Evolutionary conservation across 176 grass and related monocot genomes (phyloP).

Genomic region (Microstegium vimineum): DNA sequence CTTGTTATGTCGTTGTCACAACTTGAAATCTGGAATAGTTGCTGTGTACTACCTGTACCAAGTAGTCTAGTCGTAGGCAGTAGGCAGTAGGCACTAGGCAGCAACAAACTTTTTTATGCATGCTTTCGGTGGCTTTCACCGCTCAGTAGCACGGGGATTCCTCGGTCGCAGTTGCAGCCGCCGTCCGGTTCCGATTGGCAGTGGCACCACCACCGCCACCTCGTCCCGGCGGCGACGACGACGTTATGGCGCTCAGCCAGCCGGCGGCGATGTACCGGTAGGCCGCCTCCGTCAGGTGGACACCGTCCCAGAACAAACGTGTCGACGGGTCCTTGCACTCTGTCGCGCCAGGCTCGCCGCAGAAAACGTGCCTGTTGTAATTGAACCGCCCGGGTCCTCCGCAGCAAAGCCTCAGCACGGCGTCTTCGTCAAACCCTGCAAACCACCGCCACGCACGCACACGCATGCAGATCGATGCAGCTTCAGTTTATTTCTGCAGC

Average conservation of each 20-base stretch:
- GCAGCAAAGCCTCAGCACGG: constrained; percentile 21
- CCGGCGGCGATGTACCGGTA: constrained; percentile 16
- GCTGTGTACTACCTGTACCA: no score
- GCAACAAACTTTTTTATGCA: no score
- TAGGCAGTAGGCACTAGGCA: no score
- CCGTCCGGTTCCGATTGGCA: no score
- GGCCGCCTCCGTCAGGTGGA: constrained; percentile 33
- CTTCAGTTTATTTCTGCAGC: not conserved
- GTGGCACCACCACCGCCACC: no score
- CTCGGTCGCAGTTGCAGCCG: no score
- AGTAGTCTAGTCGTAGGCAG: no score
- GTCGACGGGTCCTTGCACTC: constrained; percentile 17
- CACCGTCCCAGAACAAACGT: constrained; percentile 32
- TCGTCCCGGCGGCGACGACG: not conserved
- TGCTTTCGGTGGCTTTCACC: no score
- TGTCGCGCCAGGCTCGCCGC: not conserved
- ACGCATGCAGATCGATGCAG: not conserved
- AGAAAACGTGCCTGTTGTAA: not conserved
- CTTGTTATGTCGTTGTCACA: no score
- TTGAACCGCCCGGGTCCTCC: constrained; percentile 24
- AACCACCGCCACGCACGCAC: no score
- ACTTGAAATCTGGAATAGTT: no score
- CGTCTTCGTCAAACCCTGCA: constrained; percentile 34
- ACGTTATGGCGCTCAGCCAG: constrained; percentile 19
- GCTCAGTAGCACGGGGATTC: no score